phyloP scores from a whole-genome alignment of 768 basidiomycete species.

The Collybia nuda region DNA sequence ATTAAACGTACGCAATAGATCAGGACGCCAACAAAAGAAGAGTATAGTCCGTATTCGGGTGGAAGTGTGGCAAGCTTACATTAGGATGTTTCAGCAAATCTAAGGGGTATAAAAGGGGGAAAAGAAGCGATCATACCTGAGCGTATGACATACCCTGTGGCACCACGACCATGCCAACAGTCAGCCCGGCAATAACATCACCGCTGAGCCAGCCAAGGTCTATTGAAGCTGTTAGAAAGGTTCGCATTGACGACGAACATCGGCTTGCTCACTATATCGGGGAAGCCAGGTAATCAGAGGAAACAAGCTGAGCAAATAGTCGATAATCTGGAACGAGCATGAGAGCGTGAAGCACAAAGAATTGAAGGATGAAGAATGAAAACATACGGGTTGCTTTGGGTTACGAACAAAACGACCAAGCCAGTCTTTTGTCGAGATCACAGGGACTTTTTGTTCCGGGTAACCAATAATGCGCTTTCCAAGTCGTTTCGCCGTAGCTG shows the following conservation, averaged over 20 bases:
- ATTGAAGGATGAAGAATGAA: not conserved
- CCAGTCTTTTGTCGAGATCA: conserved; percentile 62
- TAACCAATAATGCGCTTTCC: conserved; percentile 61
- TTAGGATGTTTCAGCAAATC: not conserved
- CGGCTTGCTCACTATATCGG: conserved; percentile 67
- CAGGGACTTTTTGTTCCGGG: conserved; percentile 58
- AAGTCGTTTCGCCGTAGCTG: conserved; percentile 38
- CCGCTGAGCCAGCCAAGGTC: conserved; percentile 81
- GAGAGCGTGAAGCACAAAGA: conserved; percentile 2
- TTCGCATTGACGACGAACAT: not conserved
- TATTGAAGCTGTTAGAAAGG: conserved; percentile 21
- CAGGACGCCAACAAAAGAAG: conserved; percentile 86
- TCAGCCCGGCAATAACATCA: conserved; percentile 87
- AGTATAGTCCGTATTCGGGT: conserved; percentile 90
- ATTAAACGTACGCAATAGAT: conserved; percentile 69
- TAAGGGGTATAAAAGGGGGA: not conserved
- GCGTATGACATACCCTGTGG: conserved; percentile 95
- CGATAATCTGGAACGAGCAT: conserved; percentile 39
- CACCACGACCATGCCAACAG: conserved; percentile 93
- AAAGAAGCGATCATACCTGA: conserved; percentile 37
- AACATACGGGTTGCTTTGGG: conserved; percentile 51
- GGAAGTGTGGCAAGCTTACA: conserved; percentile 79
- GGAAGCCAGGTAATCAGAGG: conserved; percentile 85
- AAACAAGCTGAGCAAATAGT: conserved; percentile 75
- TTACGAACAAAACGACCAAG: conserved; percentile 35